Base-by-base conservation (phyloP, 2,329 filamentous ascomycete species). In the Epichloe gansuensis region DNA sequence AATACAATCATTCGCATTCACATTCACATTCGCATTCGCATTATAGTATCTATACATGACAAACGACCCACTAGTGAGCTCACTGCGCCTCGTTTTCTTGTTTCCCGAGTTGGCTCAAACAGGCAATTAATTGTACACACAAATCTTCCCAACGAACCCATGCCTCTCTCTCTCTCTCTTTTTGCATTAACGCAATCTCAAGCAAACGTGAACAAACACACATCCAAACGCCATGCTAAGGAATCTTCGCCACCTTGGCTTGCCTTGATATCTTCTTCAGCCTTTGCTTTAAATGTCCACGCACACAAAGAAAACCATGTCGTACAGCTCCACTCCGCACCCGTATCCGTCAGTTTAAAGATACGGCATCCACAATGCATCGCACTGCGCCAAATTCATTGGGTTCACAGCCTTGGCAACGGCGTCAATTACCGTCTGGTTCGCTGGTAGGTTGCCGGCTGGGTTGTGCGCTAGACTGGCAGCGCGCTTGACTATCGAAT, bases 301-400 rank as follows among this genome's bases (percentile, higher is more conserved):
- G 3, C 31, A 11, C 31, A 11, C 31, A 31, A 11, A 31, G 31
- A 8, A 3, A 31, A 31, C 31, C 31, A 31, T 8, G 28, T 28
- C 7, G 28, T 28, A 28, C 28, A 34, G 9, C 7, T 2, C 11
- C 11, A 37, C 23, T 15, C n/a, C 21, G 15, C n/a, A 34, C 25
- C 23, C 12, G 17, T 13, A 37, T 15, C 5, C n/a, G 15, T n/a
- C 25, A 17, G 5, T 39, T 11, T 38, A 38, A 23, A 46, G 73
- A 73, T 95, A 98, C 25, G 89, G 85, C 91, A 97, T 97, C 90
- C 93, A 99, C 61, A 98, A 72, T 54, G 91, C 83, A 75, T 98
- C 93, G 63, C 87, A 91, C 69, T 88, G 81, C 45, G 86, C 85
- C 69, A 99, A 69, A 67, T 93, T 90, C 72, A 88, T 83, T 1